These are phyloP conservation scores for Bathelium albidoporum DNA, from an alignment of 495 filamentous ascomycete genomes.

Conservation along the genomic window DNA sequence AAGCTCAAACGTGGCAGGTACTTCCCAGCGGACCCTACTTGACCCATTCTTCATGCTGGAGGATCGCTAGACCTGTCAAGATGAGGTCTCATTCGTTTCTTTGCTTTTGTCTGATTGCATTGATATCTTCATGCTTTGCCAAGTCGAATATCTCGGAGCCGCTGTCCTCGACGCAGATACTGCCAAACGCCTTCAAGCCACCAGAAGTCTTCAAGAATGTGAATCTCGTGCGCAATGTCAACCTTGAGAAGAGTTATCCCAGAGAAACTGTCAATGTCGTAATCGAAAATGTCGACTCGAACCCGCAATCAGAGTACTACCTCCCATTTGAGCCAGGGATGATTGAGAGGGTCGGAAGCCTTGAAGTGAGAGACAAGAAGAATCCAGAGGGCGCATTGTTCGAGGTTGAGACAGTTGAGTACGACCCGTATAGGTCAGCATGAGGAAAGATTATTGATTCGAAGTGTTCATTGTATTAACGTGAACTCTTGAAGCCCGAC, in stretches of 20 bases:
- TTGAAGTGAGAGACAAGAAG: constrained; percentile 90
- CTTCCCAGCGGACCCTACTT: too few relatives aligned
- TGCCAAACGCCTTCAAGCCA: constrained; percentile 69
- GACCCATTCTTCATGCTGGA: neutral
- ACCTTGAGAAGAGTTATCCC: constrained; percentile 82
- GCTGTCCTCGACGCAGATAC: constrained; percentile 40
- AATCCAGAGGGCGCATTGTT: constrained; percentile 56
- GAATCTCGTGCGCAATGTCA: constrained; percentile 82
- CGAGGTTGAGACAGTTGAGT: constrained; percentile 53
- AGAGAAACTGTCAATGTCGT: constrained; percentile 87
- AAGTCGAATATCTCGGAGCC: constrained; percentile 32
- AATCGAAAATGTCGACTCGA: constrained; percentile 72
- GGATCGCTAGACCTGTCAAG: constrained; percentile 15
- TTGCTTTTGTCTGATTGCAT: constrained; percentile 21
- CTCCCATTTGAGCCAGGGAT: constrained; percentile 68
- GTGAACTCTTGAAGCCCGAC: constrained; percentile 44
- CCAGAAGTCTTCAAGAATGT: constrained; percentile 82
- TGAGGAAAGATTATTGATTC: neutral
- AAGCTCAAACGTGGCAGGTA: neutral
- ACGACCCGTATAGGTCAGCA: constrained; percentile 50
- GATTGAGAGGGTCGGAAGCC: constrained; percentile 63
- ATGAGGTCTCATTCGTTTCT: constrained; percentile 27
- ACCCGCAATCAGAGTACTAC: constrained; percentile 80
- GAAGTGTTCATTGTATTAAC: neutral
- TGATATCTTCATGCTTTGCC: constrained; percentile 21